These are phyloP conservation scores for Cercophora samala DNA, from an alignment of 495 filamentous ascomycete species.

Conservation along the genomic window DNA sequence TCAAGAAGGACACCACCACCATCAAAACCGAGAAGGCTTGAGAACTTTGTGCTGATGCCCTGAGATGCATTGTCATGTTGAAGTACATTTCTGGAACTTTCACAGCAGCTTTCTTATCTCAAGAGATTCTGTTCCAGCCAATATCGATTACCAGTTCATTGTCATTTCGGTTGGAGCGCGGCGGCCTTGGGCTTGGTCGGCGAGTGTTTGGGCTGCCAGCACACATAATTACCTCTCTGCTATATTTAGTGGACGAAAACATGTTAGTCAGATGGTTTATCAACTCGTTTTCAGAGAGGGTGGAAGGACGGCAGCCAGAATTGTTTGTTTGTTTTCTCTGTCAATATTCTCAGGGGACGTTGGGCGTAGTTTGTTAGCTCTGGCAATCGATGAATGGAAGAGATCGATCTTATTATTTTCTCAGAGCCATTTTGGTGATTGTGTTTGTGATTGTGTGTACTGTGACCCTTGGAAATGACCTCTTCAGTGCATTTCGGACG, in stretches of 20 bases:
- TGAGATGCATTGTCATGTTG: constrained; percentile 10
- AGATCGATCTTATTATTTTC: neutral
- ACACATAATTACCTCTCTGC: constrained; percentile 31
- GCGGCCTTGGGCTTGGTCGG: constrained; percentile 9
- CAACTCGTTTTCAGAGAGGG: constrained; percentile 22
- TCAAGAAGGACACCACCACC: constrained; percentile 48
- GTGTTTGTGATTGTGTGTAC: neutral
- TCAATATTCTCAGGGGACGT: constrained; percentile 25
- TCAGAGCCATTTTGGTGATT: neutral
- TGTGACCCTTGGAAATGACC: neutral
- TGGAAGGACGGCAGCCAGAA: constrained; percentile 26
- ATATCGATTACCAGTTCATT: constrained; percentile 29
- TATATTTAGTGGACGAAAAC: constrained; percentile 21
- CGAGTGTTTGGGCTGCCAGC: constrained; percentile 25
- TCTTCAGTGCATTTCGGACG: neutral
- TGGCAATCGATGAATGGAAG: constrained; percentile 15
- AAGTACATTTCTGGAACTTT: constrained; percentile 11
- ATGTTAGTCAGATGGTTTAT: constrained; percentile 29
- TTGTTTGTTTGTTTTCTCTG: constrained; percentile 25
- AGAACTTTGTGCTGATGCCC: constrained; percentile 13
- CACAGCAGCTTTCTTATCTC: constrained; percentile 22
- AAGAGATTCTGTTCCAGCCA: constrained; percentile 21
- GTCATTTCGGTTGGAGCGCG: constrained; percentile 30
- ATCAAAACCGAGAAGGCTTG: constrained; percentile 44
- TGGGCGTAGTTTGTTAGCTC: constrained; percentile 21